Evolutionary conservation across 192 early-diverging fungal genomes (phyloP), one percentile per base, ranked within the genome.

Genomic region (Rhizoclosmatium sp.): DNA sequence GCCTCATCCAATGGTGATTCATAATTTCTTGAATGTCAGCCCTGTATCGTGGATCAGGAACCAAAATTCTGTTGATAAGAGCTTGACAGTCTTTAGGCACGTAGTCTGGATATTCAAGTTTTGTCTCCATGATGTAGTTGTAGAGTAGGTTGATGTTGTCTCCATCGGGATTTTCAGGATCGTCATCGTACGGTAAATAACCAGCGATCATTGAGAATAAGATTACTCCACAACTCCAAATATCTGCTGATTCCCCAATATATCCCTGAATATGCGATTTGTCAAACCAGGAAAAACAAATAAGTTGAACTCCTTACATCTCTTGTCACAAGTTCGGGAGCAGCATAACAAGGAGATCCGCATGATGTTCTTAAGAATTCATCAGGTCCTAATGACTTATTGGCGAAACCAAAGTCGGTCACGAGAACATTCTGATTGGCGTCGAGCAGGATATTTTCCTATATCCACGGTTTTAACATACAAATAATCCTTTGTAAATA

Each of bases 331-430:
- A 99, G 90, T 84, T 99, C 98, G 1, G 98, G 98, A 4, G 98
- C 98, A 1, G 98, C 98, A 84, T 99, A 99, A 85, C 98, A 99
- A 39, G 98, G 98, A 69, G 95, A 96, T 7, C 98, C 98, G 82
- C 98, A 99, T 47, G 93, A 94, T 9, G 98, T 99, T 5, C 92
- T 85, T 90, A 99, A 93, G 67, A 98, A 85, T 44, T 64, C 49
- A 23, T 88, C 82, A 14, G 69, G 62, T 0, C 93, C 87, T 4
- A 86, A 87, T 19, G 89, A 86, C 86, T 94, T 92, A 78, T 98
- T 99, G 39, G 98, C 97, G 85, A 99, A 99, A 9, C 98, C 98
- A 92, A 99, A 99, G 81, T 99, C 98, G 5, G 98, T 98, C 81
- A 99, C 97, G 71, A 97, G 93, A 56, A 99, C 91, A 78, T 96